Evolutionary conservation across 1,284 basidiomycete genomes (phyloP), one percentile per base, ranked within the genome.

Genomic region (Tausonia pullulans): DNA sequence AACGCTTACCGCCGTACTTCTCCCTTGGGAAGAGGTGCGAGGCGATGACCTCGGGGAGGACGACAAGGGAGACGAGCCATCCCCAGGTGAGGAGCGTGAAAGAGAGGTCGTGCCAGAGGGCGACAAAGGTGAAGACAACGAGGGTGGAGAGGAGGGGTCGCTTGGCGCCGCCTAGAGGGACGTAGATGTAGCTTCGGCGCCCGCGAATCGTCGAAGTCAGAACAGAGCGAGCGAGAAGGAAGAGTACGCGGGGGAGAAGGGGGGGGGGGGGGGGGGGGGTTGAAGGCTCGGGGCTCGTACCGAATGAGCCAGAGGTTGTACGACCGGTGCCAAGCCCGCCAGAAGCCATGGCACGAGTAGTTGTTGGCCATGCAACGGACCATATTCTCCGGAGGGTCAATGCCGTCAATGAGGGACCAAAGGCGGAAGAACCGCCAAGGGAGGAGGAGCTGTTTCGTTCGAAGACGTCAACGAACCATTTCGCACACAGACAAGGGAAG

Each of bases 331-430:
- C 95, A 98, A 67, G 85, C 86, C 68, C 94, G 78, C 95, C 95
- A 98, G 75, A 98, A 98, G 0, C 91, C 93, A 2, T 88, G 76
- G 0, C 87, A 84, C 1, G 93, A 97, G 73, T 97, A 98, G 75
- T 98, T 98, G 78, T 98, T 98, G n/a, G 86, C 88, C 84, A 98
- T 89, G 73, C 96, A 98, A 13, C 96, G 83, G 5, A 99, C 83
- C 96, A 98, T 97, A 74, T 99, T 99, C 75, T 99, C 96, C 0
- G 93, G 96, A 1, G 93, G 87, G 70, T 98, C 91, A 45, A 98
- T 82, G 0, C 90, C 90, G 73, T 94, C 91, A 11, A 84, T 74
- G 48, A 98, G 79, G 0, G 94, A 88, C 94, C 95, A 98, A 3
- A 98, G 78, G 2, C 96, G 86, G 79, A 98, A 98, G 80, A 96